Evolutionary conservation across 2,329 filamentous ascomycete genomes (phyloP).

Genomic region (Hymenoscyphus repandus): DNA sequence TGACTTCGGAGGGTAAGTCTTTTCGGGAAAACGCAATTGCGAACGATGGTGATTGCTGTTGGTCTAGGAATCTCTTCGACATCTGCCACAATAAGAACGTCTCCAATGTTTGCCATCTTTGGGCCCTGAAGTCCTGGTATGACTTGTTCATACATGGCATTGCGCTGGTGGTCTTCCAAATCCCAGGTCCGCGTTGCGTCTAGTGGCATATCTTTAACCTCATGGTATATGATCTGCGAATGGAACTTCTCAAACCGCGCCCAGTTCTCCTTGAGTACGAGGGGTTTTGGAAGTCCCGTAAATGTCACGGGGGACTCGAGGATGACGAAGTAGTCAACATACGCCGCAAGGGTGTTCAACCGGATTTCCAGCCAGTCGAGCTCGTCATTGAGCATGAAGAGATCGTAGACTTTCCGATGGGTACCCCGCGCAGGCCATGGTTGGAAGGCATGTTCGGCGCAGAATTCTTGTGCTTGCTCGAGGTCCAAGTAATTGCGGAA

Average conservation of each 20-base stretch:
- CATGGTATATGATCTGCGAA: constrained; percentile 56
- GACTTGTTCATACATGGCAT: constrained; percentile 52
- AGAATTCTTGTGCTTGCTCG: constrained; percentile 10
- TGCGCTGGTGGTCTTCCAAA: constrained; percentile 47
- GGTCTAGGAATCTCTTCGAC: constrained; percentile 42
- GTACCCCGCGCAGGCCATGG: constrained; percentile 3
- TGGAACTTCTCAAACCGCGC: constrained; percentile 46
- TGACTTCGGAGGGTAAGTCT: constrained; percentile 32
- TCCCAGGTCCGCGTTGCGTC: constrained; percentile 40
- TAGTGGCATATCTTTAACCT: constrained; percentile 41
- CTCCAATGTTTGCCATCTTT: constrained; percentile 30
- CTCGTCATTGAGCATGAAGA: constrained; percentile 59
- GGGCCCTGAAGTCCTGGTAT: constrained; percentile 35
- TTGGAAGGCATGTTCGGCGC: constrained; percentile 12
- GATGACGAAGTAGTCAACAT: constrained; percentile 62
- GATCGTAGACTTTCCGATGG: constrained; percentile 51
- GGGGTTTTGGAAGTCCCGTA: constrained; percentile 49
- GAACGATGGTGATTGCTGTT: constrained; percentile 29
- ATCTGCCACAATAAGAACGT: constrained; percentile 41
- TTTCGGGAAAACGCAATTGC: constrained; percentile 34
- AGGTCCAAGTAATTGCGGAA: constrained; percentile 8
- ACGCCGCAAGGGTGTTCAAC: constrained; percentile 49
- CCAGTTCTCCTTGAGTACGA: constrained; percentile 49
- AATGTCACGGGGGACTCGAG: constrained; percentile 56
- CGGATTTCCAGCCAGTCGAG: constrained; percentile 64